A percentile compares a stretch with the other conserved stretches of the same genome.
These are phyloP conservation scores for Vigna hirtella DNA, from an alignment of 306 rosid species.

Conservation along the genomic window DNA sequence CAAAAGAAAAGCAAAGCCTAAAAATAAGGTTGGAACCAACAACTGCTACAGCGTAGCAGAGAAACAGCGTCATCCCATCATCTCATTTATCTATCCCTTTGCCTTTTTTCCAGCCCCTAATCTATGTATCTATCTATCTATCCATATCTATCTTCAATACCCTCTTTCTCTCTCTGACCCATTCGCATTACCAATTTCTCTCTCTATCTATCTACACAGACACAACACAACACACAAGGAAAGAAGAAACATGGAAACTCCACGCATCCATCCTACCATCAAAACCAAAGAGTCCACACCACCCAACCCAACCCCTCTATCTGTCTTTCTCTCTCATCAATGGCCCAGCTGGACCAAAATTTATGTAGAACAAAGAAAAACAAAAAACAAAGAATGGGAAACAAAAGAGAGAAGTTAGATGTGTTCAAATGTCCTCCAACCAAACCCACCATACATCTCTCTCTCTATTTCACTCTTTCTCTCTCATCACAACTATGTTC, in stretches of 20 bases:
- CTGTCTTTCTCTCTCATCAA: constrained; percentile 60
- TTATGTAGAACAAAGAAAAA: constrained; percentile 62
- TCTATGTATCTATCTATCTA: constrained; percentile 28
- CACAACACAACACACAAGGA: constrained; percentile 50
- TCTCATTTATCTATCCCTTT: constrained; percentile 34
- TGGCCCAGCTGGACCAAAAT: constrained; percentile 99
- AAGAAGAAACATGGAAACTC: constrained; percentile 77
- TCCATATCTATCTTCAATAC: constrained; percentile 19
- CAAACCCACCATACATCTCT: constrained; percentile 72
- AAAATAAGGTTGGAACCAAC: constrained; percentile 56
- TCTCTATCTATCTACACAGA: constrained; percentile 68
- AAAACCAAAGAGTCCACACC: constrained; percentile 62
- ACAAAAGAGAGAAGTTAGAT: constrained; percentile 61
- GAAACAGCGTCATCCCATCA: constrained; percentile 51
- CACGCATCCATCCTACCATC: constrained; percentile 56
- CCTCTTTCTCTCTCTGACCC: constrained; percentile 39
- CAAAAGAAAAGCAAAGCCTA: constrained; percentile 53
- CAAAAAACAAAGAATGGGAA: constrained; percentile 53
- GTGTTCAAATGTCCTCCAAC: constrained; percentile 97
- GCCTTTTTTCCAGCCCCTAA: constrained; percentile 43
- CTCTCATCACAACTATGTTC: constrained; percentile 57
- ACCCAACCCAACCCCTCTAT: constrained; percentile 47
- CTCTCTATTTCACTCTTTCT: constrained; percentile 36
- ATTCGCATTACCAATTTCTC: constrained; percentile 41
- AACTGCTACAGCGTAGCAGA: constrained; percentile 59